Evolutionary conservation across 129 eudicot genomes (phyloP), one percentile per base, ranked within the genome.

Genomic region (Smallanthus sonchifolius): DNA sequence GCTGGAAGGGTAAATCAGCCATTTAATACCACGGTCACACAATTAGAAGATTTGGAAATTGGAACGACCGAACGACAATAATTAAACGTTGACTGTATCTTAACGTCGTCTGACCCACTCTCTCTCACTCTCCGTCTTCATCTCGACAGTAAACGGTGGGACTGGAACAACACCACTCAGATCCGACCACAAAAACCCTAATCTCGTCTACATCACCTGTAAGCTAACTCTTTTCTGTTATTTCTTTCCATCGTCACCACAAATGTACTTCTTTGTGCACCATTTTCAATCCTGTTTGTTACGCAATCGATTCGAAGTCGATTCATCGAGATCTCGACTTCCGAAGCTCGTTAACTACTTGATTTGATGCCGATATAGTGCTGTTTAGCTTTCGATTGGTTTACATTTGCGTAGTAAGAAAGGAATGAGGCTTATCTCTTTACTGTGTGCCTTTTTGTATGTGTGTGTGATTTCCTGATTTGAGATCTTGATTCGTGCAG

Each of bases 31-130:
- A 42, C 9, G 14, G 75, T 37, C 75, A 71, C 66, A 52, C 37
- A 54, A 37, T 19, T 52, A 38, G 75, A 71, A 37, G 65, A 48
- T 47, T 69, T 49, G 5, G 75, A 17, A 54, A n/a, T 69, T 44
- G 7, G 75, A 32, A 51, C 62, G 32, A 69, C 74, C 30, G 39
- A 10, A 56, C 76, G 67, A 72, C 67, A 72, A 72, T 37, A 17
- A 37, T 55, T 24, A 59, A 56, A 72, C 67, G 76, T 72, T 72
- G 55, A 49, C 37, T 40, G 67, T 71, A 71, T 72, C 28, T 72
- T 72, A 44, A 39, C 66, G 6, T 38, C 66, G 6, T 38, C 48
- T 61, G 75, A 36, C 76, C 65, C 66, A 72, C 76, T 11, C 74
- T 11, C n/a, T 52, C 76, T 43, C 35, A 17, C 67, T 11, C 73